A percentile compares a stretch with the other conserved stretches of the same genome.
Conservation (phyloP, 108 stramenopile genomes). For the Pseudonitzschia delicatissima region DNA sequence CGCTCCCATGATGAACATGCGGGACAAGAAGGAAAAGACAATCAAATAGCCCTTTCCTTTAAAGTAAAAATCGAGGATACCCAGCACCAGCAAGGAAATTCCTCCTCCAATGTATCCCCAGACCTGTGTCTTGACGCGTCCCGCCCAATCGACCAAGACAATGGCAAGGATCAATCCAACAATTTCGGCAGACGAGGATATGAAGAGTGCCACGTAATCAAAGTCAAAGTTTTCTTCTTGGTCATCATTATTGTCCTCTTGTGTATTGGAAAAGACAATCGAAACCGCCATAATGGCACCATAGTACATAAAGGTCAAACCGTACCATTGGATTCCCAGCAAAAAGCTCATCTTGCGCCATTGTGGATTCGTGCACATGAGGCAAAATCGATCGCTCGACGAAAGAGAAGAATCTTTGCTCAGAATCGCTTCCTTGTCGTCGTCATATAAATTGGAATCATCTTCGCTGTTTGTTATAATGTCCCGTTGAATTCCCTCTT, state of each 20-base stretch:
- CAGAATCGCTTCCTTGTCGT: not conserved
- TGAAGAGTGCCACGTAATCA: conserved; percentile 54
- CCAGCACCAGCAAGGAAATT: conserved; percentile 26
- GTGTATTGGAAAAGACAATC: conserved; percentile 34
- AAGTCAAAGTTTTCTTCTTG: conserved; percentile 25
- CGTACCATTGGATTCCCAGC: conserved; percentile 30
- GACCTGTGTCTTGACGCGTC: conserved; percentile 38
- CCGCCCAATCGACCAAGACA: conserved; percentile 37
- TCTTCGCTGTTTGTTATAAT: too few relatives aligned
- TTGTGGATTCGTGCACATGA: conserved; percentile 34
- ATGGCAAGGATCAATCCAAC: conserved; percentile 39
- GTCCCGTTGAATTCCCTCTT: too few relatives aligned
- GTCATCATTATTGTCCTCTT: conserved; percentile 9
- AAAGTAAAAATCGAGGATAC: conserved; percentile 4
- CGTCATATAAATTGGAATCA: not conserved
- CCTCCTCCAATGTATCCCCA: conserved; percentile 43
- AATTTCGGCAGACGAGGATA: conserved; percentile 50
- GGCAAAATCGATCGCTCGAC: not conserved
- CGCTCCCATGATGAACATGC: conserved; percentile 28
- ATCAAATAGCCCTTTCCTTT: conserved; percentile 15
- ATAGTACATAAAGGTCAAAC: conserved; percentile 49
- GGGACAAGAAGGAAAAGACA: not conserved
- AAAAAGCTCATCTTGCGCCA: conserved; percentile 51
- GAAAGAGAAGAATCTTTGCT: not conserved
- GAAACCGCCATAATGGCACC: conserved; percentile 51